A percentile compares a stretch with the other conserved stretches of the same genome.
Evolutionary conservation across 2,329 filamentous ascomycete species (phyloP).

Genomic region (Teratosphaeria destructans): DNA sequence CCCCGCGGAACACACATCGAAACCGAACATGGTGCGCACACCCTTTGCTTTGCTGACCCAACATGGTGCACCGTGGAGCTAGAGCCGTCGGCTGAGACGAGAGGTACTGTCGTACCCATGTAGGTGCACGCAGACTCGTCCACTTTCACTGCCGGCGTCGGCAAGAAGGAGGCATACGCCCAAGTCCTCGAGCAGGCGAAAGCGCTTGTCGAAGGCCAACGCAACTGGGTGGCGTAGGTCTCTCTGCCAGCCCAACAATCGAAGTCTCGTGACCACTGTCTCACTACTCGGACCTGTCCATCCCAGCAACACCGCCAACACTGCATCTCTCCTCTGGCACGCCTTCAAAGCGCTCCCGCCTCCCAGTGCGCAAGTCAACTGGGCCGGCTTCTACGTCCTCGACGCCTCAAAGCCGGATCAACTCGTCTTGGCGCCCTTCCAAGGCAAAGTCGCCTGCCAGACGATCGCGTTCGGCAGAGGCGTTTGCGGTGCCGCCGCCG

Average conservation of each 20-base stretch:
- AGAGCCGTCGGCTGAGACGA: neutral
- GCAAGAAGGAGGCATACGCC: constrained; percentile 62
- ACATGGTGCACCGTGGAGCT: neutral
- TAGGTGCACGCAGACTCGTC: constrained; percentile 70
- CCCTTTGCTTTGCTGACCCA: neutral
- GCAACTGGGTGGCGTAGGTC: constrained; percentile 57
- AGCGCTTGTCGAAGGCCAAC: constrained; percentile 59
- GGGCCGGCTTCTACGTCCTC: constrained; percentile 70
- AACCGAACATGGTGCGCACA: neutral
- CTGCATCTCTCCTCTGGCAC: constrained; percentile 68
- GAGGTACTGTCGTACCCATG: neutral
- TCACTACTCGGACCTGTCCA: neutral
- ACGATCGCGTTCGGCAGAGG: constrained; percentile 62
- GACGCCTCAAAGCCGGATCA: constrained; percentile 40
- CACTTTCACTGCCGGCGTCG: constrained; percentile 56
- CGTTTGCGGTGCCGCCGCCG: constrained; percentile 64
- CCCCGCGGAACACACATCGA: neutral
- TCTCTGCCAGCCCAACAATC: neutral
- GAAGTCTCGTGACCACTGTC: neutral
- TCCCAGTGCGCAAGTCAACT: constrained; percentile 61
- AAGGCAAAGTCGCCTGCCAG: constrained; percentile 69
- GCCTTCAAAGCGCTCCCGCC: constrained; percentile 61
- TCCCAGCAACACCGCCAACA: constrained; percentile 62
- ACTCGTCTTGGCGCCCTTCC: constrained; percentile 69
- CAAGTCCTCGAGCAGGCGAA: constrained; percentile 63